These are phyloP conservation scores for Mycocentrospora acerina DNA, from an alignment of 2,329 filamentous ascomycete species.

Conservation along the genomic window DNA sequence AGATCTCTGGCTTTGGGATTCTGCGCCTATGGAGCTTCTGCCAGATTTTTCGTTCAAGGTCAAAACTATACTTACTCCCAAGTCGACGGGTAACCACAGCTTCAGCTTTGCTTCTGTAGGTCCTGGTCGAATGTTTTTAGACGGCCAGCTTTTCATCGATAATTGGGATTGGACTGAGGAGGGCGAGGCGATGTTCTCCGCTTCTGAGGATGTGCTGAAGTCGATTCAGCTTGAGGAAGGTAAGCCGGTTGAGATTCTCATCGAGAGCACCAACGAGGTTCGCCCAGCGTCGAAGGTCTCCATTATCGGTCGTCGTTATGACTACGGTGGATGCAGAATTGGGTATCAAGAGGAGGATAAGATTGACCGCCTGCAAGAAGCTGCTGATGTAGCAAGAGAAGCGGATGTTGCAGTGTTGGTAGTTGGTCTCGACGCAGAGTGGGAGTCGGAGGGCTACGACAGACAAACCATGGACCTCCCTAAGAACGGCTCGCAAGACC, in stretches of 20 bases:
- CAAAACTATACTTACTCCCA: constrained; percentile 61
- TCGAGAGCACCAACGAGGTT: constrained; percentile 68
- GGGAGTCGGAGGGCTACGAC: constrained; percentile 72
- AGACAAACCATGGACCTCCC: constrained; percentile 63
- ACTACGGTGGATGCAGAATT: constrained; percentile 70
- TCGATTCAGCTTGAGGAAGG: constrained; percentile 61
- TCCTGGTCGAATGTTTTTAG: constrained; percentile 61
- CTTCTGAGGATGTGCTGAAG: constrained; percentile 64
- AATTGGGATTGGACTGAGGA: constrained; percentile 71
- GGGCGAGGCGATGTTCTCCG: constrained; percentile 71
- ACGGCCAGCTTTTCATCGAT: constrained; percentile 62
- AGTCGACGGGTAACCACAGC: constrained; percentile 62
- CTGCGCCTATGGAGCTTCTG: constrained; percentile 62
- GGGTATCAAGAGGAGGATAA: constrained; percentile 69
- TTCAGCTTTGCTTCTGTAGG: constrained; percentile 70
- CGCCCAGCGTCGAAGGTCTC: constrained; percentile 62
- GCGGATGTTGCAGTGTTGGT: constrained; percentile 79
- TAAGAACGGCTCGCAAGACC: constrained; percentile 58
- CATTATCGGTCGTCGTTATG: constrained; percentile 60
- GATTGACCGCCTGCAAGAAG: constrained; percentile 57
- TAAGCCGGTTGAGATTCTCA: constrained; percentile 61
- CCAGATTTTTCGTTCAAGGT: constrained; percentile 66
- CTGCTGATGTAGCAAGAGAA: constrained; percentile 66
- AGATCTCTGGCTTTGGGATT: constrained; percentile 71
- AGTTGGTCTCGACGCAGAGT: constrained; percentile 74